phyloP scores from a whole-genome alignment of 495 filamentous ascomycete species.

The Rhypophila decipiens region DNA sequence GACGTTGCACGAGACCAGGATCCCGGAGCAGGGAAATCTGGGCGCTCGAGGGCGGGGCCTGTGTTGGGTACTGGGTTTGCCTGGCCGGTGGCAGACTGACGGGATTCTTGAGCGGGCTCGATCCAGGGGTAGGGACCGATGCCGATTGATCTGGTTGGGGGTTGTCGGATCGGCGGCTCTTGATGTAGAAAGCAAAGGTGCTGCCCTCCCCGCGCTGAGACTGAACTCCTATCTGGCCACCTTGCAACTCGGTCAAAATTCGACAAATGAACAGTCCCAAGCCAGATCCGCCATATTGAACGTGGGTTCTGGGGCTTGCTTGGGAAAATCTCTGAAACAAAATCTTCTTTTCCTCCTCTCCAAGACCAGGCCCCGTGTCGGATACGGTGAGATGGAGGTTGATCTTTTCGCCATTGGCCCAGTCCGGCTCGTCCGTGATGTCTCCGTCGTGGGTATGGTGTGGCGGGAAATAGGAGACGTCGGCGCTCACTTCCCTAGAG shows the following conservation, averaged over 20 bases:
- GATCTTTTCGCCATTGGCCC: constrained; percentile 61
- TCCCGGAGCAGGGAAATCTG: background rate
- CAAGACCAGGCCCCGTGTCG: constrained; percentile 74
- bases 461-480: constrained; percentile 49
- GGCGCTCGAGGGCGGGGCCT: background rate
- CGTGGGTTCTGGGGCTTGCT: constrained; percentile 66
- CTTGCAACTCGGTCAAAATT: constrained; percentile 71
- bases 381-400: constrained; percentile 70
- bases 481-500: constrained; percentile 42
- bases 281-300: constrained; percentile 76
- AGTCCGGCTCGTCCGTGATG: constrained; percentile 51
- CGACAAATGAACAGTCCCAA: constrained; percentile 78
- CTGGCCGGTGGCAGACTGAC: background rate
- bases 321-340: constrained; percentile 81
- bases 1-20: background rate
- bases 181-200: constrained; percentile 76
- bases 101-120: background rate
- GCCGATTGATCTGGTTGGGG: constrained; percentile 2
- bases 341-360: constrained; percentile 62
- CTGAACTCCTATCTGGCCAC: constrained; percentile 75
- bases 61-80: background rate
- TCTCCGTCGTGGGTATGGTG: constrained; percentile 43
- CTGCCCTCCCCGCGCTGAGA: constrained; percentile 66
- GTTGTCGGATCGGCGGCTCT: constrained; percentile 30
- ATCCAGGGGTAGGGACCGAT: background rate